A percentile compares a stretch with the other conserved stretches of the same genome.
Evolutionary conservation across 176 grass and related monocot species (phyloP).

Genomic region (Musa schizocarpa): DNA sequence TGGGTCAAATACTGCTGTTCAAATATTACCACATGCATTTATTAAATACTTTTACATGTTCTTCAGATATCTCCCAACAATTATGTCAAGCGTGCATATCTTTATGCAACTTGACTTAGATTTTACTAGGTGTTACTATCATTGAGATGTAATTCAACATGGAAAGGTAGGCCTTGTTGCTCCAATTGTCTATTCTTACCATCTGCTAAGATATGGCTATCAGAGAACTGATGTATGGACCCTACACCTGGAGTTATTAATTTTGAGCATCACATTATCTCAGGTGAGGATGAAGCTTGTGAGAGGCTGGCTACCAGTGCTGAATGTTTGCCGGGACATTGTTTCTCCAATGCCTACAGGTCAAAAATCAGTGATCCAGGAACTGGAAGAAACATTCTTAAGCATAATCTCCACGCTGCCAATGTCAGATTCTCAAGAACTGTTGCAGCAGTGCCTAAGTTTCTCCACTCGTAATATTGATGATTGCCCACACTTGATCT

Average conservation of each 20-base stretch:
- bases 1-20: too few relatives aligned
- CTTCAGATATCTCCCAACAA: too few relatives aligned
- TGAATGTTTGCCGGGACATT: conserved; percentile 70
- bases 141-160: background rate
- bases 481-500: conserved; percentile 28
- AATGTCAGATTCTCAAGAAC: conserved; percentile 48
- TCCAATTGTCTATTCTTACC: background rate
- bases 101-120: too few relatives aligned
- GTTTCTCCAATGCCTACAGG: conserved; percentile 35
- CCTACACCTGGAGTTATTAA: background rate
- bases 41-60: too few relatives aligned
- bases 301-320: conserved; percentile 74
- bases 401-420: conserved; percentile 71
- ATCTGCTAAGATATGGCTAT: background rate
- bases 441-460: conserved; percentile 60
- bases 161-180: background rate
- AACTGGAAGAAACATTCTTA: conserved; percentile 73
- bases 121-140: too few relatives aligned
- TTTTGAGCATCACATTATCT: conserved; percentile 1
- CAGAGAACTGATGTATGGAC: too few relatives aligned
- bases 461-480: conserved; percentile 61
- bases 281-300: conserved; percentile 76
- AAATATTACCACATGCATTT: too few relatives aligned
- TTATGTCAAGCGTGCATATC: too few relatives aligned
- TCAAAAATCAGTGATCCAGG: conserved; percentile 53